Evolutionary conservation across 2,329 filamentous ascomycete species (phyloP).

Genomic region (Penicillium sclerotiorum): DNA sequence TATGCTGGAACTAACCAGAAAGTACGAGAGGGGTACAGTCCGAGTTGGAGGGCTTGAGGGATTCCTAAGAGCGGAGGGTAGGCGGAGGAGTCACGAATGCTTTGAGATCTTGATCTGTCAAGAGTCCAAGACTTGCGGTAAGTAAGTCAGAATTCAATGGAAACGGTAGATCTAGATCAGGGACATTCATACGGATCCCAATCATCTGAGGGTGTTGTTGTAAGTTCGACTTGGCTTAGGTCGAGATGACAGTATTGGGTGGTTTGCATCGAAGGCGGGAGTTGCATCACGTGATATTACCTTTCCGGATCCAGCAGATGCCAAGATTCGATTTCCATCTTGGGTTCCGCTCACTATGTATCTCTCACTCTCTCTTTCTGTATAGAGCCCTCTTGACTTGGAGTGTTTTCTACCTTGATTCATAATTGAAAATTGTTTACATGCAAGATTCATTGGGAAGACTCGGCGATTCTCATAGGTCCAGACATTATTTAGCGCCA

Average conservation of each 20-base stretch:
- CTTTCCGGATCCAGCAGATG: slow-evolving; percentile 28
- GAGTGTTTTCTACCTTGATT: too few species aligned
- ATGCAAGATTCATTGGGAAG: too few species aligned
- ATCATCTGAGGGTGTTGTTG: slow-evolving; percentile 2
- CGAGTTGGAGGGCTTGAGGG: slow-evolving; percentile 21
- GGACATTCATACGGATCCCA: slow-evolving; percentile 23
- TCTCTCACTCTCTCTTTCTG: neutral
- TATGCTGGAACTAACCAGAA: slow-evolving; percentile 13
- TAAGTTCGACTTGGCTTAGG: slow-evolving; percentile 19
- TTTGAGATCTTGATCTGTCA: slow-evolving; percentile 16
- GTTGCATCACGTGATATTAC: slow-evolving; percentile 37
- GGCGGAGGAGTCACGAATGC: slow-evolving; percentile 34
- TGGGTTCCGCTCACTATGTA: neutral
- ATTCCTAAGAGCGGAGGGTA: slow-evolving; percentile 27
- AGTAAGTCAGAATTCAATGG: slow-evolving; percentile 16
- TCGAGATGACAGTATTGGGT: slow-evolving; percentile 34
- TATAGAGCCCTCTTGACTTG: neutral
- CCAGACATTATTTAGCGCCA: too few species aligned
- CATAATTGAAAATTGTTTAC: too few species aligned
- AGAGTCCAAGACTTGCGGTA: slow-evolving; percentile 1
- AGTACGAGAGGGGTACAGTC: slow-evolving; percentile 5
- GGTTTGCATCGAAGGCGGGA: slow-evolving; percentile 47
- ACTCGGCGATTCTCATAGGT: too few species aligned
- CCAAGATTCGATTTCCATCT: slow-evolving; percentile 24
- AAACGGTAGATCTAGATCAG: neutral